These are phyloP conservation scores for Teunomyces kruisii DNA, from an alignment of 805 yeast genomes.

Conservation along the genomic window DNA sequence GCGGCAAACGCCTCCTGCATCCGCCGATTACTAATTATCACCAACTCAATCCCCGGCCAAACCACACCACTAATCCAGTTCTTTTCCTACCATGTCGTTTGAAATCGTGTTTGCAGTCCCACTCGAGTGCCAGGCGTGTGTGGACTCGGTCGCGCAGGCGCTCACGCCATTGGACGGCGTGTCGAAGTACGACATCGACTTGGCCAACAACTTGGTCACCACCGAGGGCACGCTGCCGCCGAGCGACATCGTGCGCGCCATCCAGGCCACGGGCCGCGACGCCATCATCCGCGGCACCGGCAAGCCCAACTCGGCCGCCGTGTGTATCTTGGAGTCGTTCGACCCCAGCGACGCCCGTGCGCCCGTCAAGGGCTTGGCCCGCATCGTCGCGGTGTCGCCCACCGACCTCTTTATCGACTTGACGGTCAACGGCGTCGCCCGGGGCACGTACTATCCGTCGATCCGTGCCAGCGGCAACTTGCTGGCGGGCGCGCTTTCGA, in stretches of 20 bases:
- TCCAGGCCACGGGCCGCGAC: constrained; percentile 77
- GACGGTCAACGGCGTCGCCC: constrained; percentile 68
- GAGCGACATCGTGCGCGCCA: constrained; percentile 62
- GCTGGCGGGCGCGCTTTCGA: constrained; percentile 65
- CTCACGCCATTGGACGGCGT: constrained; percentile 54
- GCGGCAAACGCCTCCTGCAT: not conserved
- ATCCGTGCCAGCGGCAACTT: constrained; percentile 74
- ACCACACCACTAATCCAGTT: not conserved
- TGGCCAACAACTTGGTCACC: constrained; percentile 59
- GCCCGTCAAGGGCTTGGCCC: constrained; percentile 83
- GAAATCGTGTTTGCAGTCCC: constrained; percentile 85
- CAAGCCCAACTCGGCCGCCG: constrained; percentile 83
- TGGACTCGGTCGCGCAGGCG: constrained; percentile 55
- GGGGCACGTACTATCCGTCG: constrained; percentile 67
- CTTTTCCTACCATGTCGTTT: constrained; percentile 18
- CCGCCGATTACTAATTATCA: not conserved
- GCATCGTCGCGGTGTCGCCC: constrained; percentile 69
- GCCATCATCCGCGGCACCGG: constrained; percentile 94
- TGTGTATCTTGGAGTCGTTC: constrained; percentile 79
- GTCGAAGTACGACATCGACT: constrained; percentile 52
- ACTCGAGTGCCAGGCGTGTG: constrained; percentile 75
- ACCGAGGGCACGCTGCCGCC: constrained; percentile 77
- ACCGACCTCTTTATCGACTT: constrained; percentile 67
- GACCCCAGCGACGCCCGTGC: constrained; percentile 42
- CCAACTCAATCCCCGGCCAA: not conserved